phyloP scores from a whole-genome alignment of 169 alveolate species.

The Cryptosporidium andersoni region DNA sequence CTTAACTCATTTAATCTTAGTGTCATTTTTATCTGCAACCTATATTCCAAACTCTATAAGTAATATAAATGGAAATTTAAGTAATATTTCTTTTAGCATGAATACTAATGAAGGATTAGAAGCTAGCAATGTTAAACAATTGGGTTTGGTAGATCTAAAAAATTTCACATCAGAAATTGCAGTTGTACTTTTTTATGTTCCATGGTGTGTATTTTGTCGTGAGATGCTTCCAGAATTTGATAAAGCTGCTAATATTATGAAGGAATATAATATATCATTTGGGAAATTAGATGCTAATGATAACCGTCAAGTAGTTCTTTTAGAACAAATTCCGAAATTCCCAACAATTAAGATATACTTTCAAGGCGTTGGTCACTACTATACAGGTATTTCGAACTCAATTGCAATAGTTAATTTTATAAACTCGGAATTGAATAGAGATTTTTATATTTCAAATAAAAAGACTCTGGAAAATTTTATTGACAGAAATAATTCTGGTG shows the following conservation, averaged over 20 bases:
- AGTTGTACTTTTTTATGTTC: conserved; percentile 64
- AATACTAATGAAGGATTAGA: too few species aligned
- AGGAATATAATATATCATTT: conserved; percentile 20
- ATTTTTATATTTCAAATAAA: conserved; percentile 14
- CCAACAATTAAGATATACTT: conserved; percentile 57
- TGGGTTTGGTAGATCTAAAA: conserved; percentile 16
- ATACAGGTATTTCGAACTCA: conserved; percentile 39
- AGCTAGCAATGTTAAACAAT: conserved; percentile 17
- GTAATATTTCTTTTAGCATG: too few species aligned
- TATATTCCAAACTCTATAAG: too few species aligned
- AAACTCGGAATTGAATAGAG: conserved; percentile 40
- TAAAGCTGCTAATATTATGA: conserved; percentile 39
- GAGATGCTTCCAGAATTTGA: conserved; percentile 65
- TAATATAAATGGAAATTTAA: too few species aligned
- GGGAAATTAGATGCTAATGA: conserved; percentile 67
- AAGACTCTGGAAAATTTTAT: conserved; percentile 3
- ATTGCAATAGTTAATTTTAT: conserved; percentile 48
- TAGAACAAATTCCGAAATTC: conserved; percentile 48
- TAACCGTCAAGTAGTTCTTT: conserved; percentile 22
- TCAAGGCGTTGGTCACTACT: conserved; percentile 44
- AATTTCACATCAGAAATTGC: conserved; percentile 11
- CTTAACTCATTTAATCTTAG: too few species aligned
- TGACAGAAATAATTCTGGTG: conserved; percentile 11
- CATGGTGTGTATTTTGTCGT: conserved; percentile 68
- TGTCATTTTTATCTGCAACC: too few species aligned